Conservation (phyloP, 805 yeast species). For the Candida ovalis region DNA sequence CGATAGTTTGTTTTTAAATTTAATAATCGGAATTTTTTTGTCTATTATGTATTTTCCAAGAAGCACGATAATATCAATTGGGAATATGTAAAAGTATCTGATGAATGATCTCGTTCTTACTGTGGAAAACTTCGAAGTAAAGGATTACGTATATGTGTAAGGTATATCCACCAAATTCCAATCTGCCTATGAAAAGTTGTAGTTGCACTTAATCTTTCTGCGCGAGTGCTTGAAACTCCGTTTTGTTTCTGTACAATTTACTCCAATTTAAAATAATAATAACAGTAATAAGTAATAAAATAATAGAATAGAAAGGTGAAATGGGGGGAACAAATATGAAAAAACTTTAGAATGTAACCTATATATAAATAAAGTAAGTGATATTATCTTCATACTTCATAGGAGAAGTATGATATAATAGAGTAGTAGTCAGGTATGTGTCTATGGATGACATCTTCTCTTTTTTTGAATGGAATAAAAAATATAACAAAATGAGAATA, state of each 20-base stretch:
- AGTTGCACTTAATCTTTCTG: no score
- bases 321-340: constrained; percentile 3
- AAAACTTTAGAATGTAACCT: constrained; percentile 1
- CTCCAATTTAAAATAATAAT: neutral
- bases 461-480: neutral
- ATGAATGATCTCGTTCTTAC: no score
- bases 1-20: neutral
- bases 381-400: neutral
- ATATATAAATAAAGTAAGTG: constrained; percentile 1
- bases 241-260: no score
- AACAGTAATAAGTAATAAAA: neutral
- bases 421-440: neutral
- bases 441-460: neutral
- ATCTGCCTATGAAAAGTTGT: no score
- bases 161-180: no score
- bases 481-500: neutral
- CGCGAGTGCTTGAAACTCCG: neutral
- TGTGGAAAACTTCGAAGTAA: no score
- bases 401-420: neutral
- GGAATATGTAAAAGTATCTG: no score
- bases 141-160: no score
- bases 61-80: no score
- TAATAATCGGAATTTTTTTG: no score
- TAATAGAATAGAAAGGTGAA: neutral
- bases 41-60: neutral